Base-by-base conservation (phyloP, 208 protist species). In the Crithidia bombi region DNA sequence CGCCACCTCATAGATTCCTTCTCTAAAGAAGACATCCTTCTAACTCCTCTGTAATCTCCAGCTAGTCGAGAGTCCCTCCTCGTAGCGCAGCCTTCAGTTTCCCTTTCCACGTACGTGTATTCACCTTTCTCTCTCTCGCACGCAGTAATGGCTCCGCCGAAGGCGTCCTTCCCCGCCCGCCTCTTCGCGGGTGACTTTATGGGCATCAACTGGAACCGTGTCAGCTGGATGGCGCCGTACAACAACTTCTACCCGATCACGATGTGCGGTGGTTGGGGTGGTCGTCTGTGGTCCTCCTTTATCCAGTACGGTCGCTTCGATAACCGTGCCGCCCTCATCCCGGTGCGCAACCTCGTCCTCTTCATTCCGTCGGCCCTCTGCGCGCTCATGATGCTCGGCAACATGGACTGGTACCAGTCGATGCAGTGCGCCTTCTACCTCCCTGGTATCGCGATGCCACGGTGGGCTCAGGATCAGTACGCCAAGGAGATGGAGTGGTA, bases 171-270 rank as follows among this genome's bases (percentile, higher is more conserved):
- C 52, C 83, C 86, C 4, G 83, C 83, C 35, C 89, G 89, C 69
- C n/a, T 94, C 26, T 84, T 94, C 43, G 86, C 89, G 14, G 86
- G 89, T 15, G 89, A 94, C 73, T 94, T 94, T 64, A 69, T 94
- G 55, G 89, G 89, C 38, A 76, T 94, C 65, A 94, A 94, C 82
- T 94, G 89, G 89, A 92, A 87, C 79, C 85, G 83, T 36, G 80
- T 94, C 47, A 86, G 80, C 39, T 94, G 89, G 89, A 94, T 94
- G 89, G 89, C 89, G 6, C 89, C 89, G 62, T 94, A 94, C 82
- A 91, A 81, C 71, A 94, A 94, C 85, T 92, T 94, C 68, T 94
- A 94, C 77, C 89, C 89, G 57, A 87, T 92, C 78, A 94, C 89
- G 30, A 89, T 92, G 73, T 89, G 80, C 78, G 89, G 85, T 57